Evolutionary conservation across 441 rosid genomes (phyloP).

Genomic region (Breynia disticha): DNA sequence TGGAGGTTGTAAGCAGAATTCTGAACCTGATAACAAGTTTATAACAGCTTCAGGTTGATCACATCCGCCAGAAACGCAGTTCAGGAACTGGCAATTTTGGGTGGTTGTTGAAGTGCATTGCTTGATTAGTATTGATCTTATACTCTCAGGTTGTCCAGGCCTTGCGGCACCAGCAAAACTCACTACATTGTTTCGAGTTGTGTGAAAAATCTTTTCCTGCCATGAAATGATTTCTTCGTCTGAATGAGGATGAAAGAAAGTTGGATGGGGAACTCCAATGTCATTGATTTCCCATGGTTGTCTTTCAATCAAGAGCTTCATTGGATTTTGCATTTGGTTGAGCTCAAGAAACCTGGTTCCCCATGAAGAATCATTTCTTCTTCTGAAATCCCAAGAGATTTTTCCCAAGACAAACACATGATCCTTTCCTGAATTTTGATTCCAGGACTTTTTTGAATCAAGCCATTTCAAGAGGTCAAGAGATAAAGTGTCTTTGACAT

Average conservation of each 20-base stretch:
- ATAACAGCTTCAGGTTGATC: constrained; percentile 42
- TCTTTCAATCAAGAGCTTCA: constrained; percentile 71
- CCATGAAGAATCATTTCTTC: constrained; percentile 40
- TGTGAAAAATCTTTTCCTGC: constrained; percentile 46
- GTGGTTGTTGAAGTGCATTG: constrained; percentile 32
- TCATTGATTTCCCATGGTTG: constrained; percentile 80
- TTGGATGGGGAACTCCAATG: constrained; percentile 79
- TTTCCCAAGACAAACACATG: constrained; percentile 79
- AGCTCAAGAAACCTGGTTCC: constrained; percentile 58
- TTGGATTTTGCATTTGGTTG: constrained; percentile 68
- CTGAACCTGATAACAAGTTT: constrained; percentile 47
- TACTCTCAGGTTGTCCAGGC: constrained; percentile 44
- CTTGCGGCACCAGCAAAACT: constrained; percentile 69
- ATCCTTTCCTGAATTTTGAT: constrained; percentile 49
- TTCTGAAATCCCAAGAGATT: constrained; percentile 85
- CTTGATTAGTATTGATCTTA: constrained; percentile 45
- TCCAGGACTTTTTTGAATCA: constrained; percentile 43
- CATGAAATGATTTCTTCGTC: constrained; percentile 57
- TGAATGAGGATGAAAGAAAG: constrained; percentile 64
- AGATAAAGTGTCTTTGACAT: constrained; percentile 50
- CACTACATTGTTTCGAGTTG: constrained; percentile 31
- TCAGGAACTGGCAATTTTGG: constrained; percentile 37
- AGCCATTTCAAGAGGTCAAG: constrained; percentile 69
- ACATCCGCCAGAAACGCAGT: constrained; percentile 46
- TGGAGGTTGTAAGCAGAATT: constrained; percentile 79